These are phyloP conservation scores for Sporothrix globosa DNA, from an alignment of 2,329 filamentous ascomycete species.

Conservation along the genomic window DNA sequence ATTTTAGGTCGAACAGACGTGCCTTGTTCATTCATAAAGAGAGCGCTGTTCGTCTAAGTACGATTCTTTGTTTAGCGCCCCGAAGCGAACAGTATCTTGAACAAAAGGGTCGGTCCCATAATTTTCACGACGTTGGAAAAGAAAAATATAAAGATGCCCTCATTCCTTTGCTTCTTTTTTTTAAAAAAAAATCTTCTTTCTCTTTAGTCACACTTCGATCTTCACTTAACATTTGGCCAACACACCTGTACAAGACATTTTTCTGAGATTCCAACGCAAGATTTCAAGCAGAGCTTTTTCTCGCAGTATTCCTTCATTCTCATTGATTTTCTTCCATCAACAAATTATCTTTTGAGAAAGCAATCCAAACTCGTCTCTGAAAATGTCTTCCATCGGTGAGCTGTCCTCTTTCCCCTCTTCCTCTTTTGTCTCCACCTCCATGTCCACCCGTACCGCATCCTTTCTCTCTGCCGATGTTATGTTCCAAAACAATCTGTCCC, in stretches of 20 bases:
- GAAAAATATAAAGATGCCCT: neutral
- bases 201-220: slow-evolving; percentile 17
- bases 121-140: neutral
- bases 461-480: neutral
- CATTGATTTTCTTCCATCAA: neutral
- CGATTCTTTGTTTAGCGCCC: neutral
- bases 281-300: neutral
- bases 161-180: neutral
- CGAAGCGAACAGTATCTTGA: neutral
- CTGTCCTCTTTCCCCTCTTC: neutral
- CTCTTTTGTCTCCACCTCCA: neutral
- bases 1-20: neutral
- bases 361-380: neutral
- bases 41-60: neutral
- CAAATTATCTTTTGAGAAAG: neutral
- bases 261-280: neutral
- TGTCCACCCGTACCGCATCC: neutral
- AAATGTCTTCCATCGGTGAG: slow-evolving; percentile 13
- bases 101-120: neutral
- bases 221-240: slow-evolving; percentile 12
- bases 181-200: neutral
- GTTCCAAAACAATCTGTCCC: neutral
- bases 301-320: neutral
- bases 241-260: neutral
- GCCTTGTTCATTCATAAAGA: neutral